Percentiles rank a stretch among this genome's conserved stretches.
Conservation (phyloP, 805 yeast species). For the Wickerhamiella musiphila region DNA sequence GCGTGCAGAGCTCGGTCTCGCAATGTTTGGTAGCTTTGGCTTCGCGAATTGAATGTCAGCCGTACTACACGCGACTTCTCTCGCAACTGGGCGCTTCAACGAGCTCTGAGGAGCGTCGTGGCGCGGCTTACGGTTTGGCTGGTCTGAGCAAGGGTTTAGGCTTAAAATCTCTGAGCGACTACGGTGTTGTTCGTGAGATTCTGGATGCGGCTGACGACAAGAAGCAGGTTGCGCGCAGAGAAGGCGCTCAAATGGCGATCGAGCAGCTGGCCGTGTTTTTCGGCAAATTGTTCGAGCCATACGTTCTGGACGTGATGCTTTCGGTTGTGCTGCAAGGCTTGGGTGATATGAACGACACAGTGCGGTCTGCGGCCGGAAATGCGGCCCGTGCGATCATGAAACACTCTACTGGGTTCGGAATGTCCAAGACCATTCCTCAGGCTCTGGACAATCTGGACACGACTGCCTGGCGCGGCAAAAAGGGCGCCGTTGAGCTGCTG, state of each 20-base stretch:
- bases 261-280: slow-evolving; percentile 67
- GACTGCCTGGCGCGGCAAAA: slow-evolving; percentile 88
- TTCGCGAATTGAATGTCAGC: slow-evolving; percentile 25
- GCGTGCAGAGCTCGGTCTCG: slow-evolving; percentile 72
- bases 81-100: slow-evolving; percentile 39
- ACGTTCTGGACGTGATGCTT: slow-evolving; percentile 60
- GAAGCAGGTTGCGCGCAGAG: slow-evolving; percentile 54
- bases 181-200: slow-evolving; percentile 58
- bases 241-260: slow-evolving; percentile 74
- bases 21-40: slow-evolving; percentile 68
- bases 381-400: slow-evolving; percentile 85
- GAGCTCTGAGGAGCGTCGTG: slow-evolving; percentile 39
- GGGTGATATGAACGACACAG: slow-evolving; percentile 76
- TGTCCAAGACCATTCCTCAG: slow-evolving; percentile 75
- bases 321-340: slow-evolving; percentile 65
- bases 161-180: slow-evolving; percentile 53
- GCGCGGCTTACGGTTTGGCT: slow-evolving; percentile 92
- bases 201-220: slow-evolving; percentile 79
- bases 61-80: slow-evolving; percentile 41
- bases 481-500: slow-evolving; percentile 86
- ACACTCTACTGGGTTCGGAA: slow-evolving; percentile 81
- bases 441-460: slow-evolving; percentile 76
- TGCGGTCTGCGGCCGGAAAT: slow-evolving; percentile 71
- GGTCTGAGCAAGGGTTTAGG: slow-evolving; percentile 89
- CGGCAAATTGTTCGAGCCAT: slow-evolving; percentile 78